Percentiles rank a stretch among this genome's conserved stretches.
Conservation (phyloP, 345 rosid genomes). For the Eucalyptus cloeziana region DNA sequence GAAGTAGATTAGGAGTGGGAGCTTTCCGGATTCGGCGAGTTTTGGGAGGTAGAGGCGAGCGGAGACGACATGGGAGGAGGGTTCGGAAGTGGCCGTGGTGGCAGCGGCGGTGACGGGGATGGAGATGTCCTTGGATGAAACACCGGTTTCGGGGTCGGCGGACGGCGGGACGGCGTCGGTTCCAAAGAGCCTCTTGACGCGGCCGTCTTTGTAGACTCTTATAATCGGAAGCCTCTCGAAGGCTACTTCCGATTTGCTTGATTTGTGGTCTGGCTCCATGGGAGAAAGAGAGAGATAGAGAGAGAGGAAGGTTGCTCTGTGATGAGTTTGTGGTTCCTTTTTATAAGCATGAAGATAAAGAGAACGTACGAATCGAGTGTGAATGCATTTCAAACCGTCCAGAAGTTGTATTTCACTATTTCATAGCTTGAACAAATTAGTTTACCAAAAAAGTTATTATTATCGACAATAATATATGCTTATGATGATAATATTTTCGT, state of each 20-base stretch:
- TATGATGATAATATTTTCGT: too few species aligned
- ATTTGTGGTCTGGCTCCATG: conserved; percentile 17
- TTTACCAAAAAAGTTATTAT: background rate
- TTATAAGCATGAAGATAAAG: background rate
- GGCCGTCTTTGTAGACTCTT: conserved; percentile 47
- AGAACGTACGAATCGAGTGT: background rate
- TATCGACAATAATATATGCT: too few species aligned
- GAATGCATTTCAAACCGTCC: background rate
- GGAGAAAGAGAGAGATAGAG: background rate
- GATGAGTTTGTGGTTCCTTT: background rate
- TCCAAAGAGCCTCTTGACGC: conserved; percentile 43
- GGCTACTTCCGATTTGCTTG: conserved; percentile 12
- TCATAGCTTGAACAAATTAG: background rate
- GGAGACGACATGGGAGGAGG: background rate
- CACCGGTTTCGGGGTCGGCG: conserved; percentile 34
- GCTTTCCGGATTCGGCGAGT: conserved; percentile 8
- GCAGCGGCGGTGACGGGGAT: conserved; percentile 21
- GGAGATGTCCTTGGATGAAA: conserved; percentile 51
- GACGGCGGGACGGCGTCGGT: conserved; percentile 42
- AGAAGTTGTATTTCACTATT: background rate
- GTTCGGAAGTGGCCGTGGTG: background rate
- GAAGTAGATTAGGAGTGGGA: conserved; percentile 63
- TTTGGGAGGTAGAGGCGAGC: conserved; percentile 55
- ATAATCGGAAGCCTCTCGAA: conserved; percentile 39
- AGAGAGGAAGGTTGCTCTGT: background rate